These are phyloP conservation scores for Podosphaera xanthii DNA, from an alignment of 2,329 filamentous ascomycete species.

Conservation along the genomic window DNA sequence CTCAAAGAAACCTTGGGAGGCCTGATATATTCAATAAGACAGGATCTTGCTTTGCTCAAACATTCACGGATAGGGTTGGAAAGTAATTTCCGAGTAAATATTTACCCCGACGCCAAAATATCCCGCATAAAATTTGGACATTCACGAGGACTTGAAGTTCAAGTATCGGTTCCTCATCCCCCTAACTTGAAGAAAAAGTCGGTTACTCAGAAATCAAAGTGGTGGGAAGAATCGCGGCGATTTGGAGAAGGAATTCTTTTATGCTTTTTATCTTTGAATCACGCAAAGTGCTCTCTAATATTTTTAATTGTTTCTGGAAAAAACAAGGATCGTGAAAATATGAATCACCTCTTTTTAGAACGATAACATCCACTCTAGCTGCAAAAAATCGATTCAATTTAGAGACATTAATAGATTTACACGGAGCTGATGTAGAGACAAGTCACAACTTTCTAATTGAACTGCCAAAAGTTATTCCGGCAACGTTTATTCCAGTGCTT, in stretches of 20 bases:
- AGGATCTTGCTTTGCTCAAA: conserved; percentile 6
- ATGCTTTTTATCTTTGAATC: neutral
- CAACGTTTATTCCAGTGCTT: conserved; percentile 14
- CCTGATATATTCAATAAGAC: conserved; percentile 5
- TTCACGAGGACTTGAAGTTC: neutral
- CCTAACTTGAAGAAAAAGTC: neutral
- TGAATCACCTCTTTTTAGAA: conserved; percentile 4
- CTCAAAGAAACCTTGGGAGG: conserved; percentile 12
- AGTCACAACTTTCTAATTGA: conserved; percentile 12
- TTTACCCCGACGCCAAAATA: conserved; percentile 1
- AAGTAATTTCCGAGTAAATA: neutral
- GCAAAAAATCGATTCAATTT: neutral
- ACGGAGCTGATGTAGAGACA: conserved; percentile 1
- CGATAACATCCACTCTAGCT: conserved; percentile 10
- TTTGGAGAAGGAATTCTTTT: neutral
- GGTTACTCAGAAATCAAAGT: neutral
- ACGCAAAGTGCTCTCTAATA: neutral
- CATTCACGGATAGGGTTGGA: conserved; percentile 1
- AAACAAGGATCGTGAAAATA: neutral
- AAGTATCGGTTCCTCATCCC: neutral
- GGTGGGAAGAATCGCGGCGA: neutral
- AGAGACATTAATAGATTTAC: conserved; percentile 1
- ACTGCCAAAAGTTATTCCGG: conserved; percentile 14
- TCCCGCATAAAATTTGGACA: neutral
- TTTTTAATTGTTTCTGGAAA: neutral